Conservation (phyloP, 257 asterid species). For the Leptodermis oblonga region DNA sequence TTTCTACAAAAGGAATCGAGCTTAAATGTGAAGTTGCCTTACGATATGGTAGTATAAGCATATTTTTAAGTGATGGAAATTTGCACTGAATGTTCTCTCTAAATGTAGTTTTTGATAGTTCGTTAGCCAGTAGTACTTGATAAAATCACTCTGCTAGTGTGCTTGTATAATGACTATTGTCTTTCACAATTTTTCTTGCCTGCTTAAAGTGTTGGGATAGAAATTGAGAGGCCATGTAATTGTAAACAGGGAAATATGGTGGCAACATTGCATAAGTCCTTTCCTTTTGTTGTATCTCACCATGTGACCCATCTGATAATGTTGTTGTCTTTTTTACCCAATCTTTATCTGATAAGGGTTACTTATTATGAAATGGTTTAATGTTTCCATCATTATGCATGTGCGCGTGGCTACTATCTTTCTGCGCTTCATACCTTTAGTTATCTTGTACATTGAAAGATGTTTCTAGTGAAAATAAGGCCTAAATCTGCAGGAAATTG, state of each 20-base stretch:
- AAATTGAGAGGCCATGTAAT: not conserved
- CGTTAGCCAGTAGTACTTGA: not conserved
- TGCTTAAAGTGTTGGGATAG: not conserved
- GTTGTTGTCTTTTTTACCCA: not conserved
- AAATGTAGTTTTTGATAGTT: not conserved
- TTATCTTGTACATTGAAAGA: not conserved
- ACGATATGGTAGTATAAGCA: not conserved
- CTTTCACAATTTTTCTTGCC: not conserved
- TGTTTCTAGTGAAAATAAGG: conserved; percentile 12
- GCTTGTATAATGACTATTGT: not conserved
- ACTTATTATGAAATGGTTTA: not conserved
- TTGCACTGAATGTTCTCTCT: too few relatives aligned
- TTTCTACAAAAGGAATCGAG: not conserved
- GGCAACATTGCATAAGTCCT: not conserved
- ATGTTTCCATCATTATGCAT: not conserved
- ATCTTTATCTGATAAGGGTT: not conserved
- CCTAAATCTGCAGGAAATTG: conserved; percentile 64
- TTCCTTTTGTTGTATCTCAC: not conserved
- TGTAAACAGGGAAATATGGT: not conserved
- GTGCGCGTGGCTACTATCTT: not conserved
- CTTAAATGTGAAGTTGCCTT: too few relatives aligned
- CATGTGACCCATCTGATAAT: not conserved
- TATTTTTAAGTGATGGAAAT: not conserved
- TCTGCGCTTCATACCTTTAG: not conserved
- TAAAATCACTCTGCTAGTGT: not conserved